phyloP scores from a whole-genome alignment of 306 rosid genomes.

The Senna tora region DNA sequence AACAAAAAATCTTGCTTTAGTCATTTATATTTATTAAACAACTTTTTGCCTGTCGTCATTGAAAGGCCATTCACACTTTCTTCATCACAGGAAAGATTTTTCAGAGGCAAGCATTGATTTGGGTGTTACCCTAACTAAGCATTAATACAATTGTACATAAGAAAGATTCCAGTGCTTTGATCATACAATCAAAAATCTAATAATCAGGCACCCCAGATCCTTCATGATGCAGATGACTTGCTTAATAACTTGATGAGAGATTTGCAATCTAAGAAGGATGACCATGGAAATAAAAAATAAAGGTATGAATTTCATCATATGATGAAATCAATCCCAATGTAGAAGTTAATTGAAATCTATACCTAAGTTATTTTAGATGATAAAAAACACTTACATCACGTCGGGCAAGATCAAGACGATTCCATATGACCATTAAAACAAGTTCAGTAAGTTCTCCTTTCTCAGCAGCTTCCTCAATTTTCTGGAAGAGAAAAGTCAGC shows the following conservation, averaged over 20 bases:
- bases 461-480: constrained; percentile 95
- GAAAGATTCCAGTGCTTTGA: background rate
- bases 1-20: background rate
- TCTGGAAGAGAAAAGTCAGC: constrained; percentile 51
- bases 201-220: constrained; percentile 1
- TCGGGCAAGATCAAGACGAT: constrained; percentile 96
- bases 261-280: constrained; percentile 13
- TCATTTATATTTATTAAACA: background rate
- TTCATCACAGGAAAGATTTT: background rate
- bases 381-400: constrained; percentile 75
- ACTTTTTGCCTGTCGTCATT: background rate
- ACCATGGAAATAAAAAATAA: constrained; percentile 13
- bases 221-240: constrained; percentile 8
- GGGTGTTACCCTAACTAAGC: background rate
- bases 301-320: constrained; percentile 21
- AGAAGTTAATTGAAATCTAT: constrained; percentile 14
- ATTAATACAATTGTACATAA: background rate
- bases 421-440: constrained; percentile 95
- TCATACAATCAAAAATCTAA: constrained; percentile 2
- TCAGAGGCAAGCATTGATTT: background rate
- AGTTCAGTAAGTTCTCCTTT: constrained; percentile 91
- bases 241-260: background rate
- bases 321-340: constrained; percentile 20
- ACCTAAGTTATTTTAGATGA: constrained; percentile 17
- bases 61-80: background rate